Conservation (phyloP, 2,329 filamentous ascomycete species). For the Hypoxylon sp. region DNA sequence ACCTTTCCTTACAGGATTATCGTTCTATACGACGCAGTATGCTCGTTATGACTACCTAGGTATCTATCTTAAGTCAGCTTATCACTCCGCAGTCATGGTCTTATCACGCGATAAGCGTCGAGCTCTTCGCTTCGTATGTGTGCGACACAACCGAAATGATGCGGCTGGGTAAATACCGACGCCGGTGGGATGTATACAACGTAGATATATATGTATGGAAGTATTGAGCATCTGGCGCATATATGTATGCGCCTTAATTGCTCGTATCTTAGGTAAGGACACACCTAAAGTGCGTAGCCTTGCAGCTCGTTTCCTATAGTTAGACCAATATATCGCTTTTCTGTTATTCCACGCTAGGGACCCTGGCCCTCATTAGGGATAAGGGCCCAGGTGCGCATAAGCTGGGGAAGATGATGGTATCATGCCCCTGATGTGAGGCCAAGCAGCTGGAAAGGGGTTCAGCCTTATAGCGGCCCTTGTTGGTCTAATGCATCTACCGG, state of each 20-base stretch:
- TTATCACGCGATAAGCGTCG: not conserved
- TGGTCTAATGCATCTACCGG: not conserved
- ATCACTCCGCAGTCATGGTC: not conserved
- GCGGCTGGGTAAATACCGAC: conserved; percentile 19
- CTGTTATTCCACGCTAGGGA: conserved; percentile 7
- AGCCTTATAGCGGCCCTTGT: conserved; percentile 23
- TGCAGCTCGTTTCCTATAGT: not conserved
- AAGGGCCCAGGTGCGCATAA: conserved; percentile 1
- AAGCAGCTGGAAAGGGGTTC: conserved; percentile 12
- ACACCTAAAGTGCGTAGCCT: conserved; percentile 1
- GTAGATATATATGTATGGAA: not conserved
- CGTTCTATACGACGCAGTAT: conserved; percentile 12
- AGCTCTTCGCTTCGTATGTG: not conserved
- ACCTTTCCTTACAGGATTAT: not conserved
- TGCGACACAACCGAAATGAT: conserved; percentile 1
- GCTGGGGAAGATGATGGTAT: conserved; percentile 26
- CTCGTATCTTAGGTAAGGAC: not conserved
- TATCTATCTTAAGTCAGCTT: not conserved
- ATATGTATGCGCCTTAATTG: conserved; percentile 7
- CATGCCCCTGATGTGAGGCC: conserved; percentile 24
- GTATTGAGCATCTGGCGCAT: not conserved
- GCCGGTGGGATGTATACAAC: conserved; percentile 5
- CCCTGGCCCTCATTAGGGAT: conserved; percentile 10
- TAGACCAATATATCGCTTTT: not conserved
- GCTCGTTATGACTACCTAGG: not conserved